These are phyloP conservation scores for Phytophthora foliorum DNA, from an alignment of 352 stramenopile species.

Conservation along the genomic window DNA sequence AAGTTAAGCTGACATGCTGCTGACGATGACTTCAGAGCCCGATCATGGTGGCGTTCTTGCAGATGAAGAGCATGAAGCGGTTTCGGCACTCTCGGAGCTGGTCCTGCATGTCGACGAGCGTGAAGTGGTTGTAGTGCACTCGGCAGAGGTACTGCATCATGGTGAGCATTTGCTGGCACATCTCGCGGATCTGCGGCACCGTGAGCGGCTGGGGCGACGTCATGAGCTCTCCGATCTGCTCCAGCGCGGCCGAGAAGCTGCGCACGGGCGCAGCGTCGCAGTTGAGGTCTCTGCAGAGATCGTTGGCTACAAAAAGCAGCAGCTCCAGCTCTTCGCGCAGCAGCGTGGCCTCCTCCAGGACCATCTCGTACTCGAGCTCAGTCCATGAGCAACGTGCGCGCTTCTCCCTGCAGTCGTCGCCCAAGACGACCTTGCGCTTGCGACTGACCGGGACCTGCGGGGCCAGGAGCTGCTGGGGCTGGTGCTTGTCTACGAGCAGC, in stretches of 20 bases:
- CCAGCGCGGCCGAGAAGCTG: slow-evolving; percentile 43
- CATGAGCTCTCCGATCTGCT: slow-evolving; percentile 59
- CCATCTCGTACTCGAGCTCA: slow-evolving; percentile 81
- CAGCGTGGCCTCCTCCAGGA: slow-evolving; percentile 73
- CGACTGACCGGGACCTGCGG: slow-evolving; percentile 24
- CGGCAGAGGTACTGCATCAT: slow-evolving; percentile 84
- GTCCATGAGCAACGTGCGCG: slow-evolving; percentile 58
- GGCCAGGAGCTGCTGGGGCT: slow-evolving; percentile 20
- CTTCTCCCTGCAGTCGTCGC: slow-evolving; percentile 53
- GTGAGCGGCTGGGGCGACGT: slow-evolving; percentile 60
- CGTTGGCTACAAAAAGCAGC: slow-evolving; percentile 61
- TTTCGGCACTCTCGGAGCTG: slow-evolving; percentile 70
- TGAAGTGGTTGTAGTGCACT: slow-evolving; percentile 73
- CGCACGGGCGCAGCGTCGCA: slow-evolving; percentile 44
- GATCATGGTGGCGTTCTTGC: slow-evolving; percentile 76
- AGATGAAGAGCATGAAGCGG: slow-evolving; percentile 83
- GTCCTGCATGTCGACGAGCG: slow-evolving; percentile 80
- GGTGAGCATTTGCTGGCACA: slow-evolving; percentile 73
- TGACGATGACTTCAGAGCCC: slow-evolving; percentile 46
- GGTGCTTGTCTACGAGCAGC: slow-evolving; percentile 51
- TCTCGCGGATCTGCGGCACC: slow-evolving; percentile 63
- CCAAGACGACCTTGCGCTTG: slow-evolving; percentile 66
- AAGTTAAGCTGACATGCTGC: slow-evolving; percentile 30
- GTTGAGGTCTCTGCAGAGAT: slow-evolving; percentile 66
- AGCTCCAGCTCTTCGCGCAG: slow-evolving; percentile 79